These are phyloP conservation scores for Talinum fruticosum DNA, from an alignment of 148 eudicot species.

Conservation along the genomic window DNA sequence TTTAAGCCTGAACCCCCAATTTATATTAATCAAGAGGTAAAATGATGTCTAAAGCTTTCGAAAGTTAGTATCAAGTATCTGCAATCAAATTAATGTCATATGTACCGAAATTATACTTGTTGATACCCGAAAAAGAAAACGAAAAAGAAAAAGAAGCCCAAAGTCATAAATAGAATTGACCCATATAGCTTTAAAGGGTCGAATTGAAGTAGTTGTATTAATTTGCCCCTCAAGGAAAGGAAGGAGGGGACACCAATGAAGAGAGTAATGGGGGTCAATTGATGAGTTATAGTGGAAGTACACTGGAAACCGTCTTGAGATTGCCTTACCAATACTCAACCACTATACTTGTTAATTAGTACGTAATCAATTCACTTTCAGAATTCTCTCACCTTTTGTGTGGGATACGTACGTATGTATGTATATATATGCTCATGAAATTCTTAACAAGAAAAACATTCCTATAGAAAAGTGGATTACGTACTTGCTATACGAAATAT, in stretches of 20 bases:
- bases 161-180: background rate
- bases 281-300: constrained; percentile 17
- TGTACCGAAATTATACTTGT: background rate
- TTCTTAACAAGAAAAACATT: background rate
- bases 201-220: background rate
- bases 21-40: too few relatives aligned
- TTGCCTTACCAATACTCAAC: constrained; percentile 1
- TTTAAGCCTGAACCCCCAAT: too few relatives aligned
- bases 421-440: background rate
- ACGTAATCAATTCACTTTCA: too few relatives aligned
- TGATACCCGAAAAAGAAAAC: background rate
- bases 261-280: background rate
- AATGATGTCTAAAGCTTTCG: too few relatives aligned
- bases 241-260: background rate
- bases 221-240: background rate
- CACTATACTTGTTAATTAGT: background rate
- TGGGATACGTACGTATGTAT: background rate
- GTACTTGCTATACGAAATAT: background rate
- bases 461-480: background rate
- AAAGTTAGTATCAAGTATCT: too few relatives aligned
- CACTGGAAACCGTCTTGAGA: constrained; percentile 4
- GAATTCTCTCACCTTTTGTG: background rate
- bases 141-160: background rate
- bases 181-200: background rate
- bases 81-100: too few relatives aligned